A percentile compares a stretch with the other conserved stretches of the same genome.
These are phyloP conservation scores for Clonostachys solani DNA, from an alignment of 2,329 filamentous ascomycete genomes.

Conservation along the genomic window DNA sequence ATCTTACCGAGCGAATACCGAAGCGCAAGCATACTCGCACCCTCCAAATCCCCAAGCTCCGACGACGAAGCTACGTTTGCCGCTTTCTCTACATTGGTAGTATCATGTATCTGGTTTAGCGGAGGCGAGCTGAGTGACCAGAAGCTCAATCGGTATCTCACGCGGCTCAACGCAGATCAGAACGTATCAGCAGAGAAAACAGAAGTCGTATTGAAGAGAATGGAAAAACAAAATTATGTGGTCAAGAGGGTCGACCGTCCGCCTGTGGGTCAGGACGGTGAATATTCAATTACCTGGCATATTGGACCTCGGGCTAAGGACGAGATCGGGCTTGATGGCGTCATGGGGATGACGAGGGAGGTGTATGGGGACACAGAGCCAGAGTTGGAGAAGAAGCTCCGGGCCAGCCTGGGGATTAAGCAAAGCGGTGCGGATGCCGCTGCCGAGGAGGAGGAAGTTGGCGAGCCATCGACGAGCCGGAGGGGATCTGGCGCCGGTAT, in stretches of 20 bases:
- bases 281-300: slow-evolving; percentile 75
- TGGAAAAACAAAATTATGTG: slow-evolving; percentile 82
- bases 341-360: slow-evolving; percentile 63
- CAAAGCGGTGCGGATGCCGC: no score
- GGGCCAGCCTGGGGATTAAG: slow-evolving; percentile 55
- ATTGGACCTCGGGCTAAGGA: slow-evolving; percentile 82
- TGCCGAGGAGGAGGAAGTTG: no score
- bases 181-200: slow-evolving; percentile 74
- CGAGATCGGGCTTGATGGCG: slow-evolving; percentile 75
- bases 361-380: slow-evolving; percentile 51
- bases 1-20: slow-evolving; percentile 67
- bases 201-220: slow-evolving; percentile 66
- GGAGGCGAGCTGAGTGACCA: slow-evolving; percentile 71
- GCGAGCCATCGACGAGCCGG: no score
- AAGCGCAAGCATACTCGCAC: slow-evolving; percentile 60
- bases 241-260: slow-evolving; percentile 65
- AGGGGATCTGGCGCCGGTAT: neutral
- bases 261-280: slow-evolving; percentile 51
- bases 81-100: slow-evolving; percentile 74
- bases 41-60: slow-evolving; percentile 60
- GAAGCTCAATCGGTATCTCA: slow-evolving; percentile 73
- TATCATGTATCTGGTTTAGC: slow-evolving; percentile 72
- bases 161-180: slow-evolving; percentile 69
- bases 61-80: slow-evolving; percentile 75
- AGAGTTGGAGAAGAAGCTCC: slow-evolving; percentile 56